phyloP scores from a whole-genome alignment of 148 eudicot species.

The Agrostemma githago region DNA sequence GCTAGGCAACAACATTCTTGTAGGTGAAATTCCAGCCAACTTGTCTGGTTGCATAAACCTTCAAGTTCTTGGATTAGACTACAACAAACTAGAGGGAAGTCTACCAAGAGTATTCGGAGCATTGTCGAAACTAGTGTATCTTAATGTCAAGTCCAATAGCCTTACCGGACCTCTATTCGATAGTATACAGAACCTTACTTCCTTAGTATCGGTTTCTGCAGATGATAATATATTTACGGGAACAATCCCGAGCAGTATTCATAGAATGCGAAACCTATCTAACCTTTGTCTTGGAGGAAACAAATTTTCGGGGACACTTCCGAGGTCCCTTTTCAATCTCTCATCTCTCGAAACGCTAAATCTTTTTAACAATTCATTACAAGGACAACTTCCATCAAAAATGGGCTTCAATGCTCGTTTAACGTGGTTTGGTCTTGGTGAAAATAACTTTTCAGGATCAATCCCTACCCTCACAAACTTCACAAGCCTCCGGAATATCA shows the following conservation, averaged over 20 bases:
- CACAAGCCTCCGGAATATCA: constrained; percentile 10
- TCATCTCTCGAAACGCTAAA: constrained; percentile 16
- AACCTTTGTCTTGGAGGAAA: not conserved
- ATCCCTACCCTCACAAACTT: constrained; percentile 27
- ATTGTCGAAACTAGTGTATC: constrained; percentile 6
- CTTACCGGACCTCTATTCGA: constrained; percentile 22
- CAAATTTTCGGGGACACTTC: constrained; percentile 26
- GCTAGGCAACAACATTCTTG: constrained; percentile 22
- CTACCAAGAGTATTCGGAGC: constrained; percentile 20
- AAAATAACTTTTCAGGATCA: constrained; percentile 23
- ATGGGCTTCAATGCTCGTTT: constrained; percentile 24
- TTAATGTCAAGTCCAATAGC: constrained; percentile 13
- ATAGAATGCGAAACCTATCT: constrained; percentile 16
- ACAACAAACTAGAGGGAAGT: constrained; percentile 25
- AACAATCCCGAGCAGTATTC: constrained; percentile 23
- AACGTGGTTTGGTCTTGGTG: not conserved
- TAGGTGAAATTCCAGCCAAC: constrained; percentile 35
- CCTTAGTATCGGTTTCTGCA: not conserved
- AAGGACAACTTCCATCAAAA: constrained; percentile 26
- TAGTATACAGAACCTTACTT: not conserved
- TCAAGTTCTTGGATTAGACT: not conserved
- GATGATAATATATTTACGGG: constrained; percentile 20
- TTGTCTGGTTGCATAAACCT: not conserved
- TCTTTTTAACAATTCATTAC: constrained; percentile 11
- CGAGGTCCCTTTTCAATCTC: constrained; percentile 32